Evolutionary conservation across 2,329 filamentous ascomycete species (phyloP).

Genomic region (Fragosphaeria purpurea): DNA sequence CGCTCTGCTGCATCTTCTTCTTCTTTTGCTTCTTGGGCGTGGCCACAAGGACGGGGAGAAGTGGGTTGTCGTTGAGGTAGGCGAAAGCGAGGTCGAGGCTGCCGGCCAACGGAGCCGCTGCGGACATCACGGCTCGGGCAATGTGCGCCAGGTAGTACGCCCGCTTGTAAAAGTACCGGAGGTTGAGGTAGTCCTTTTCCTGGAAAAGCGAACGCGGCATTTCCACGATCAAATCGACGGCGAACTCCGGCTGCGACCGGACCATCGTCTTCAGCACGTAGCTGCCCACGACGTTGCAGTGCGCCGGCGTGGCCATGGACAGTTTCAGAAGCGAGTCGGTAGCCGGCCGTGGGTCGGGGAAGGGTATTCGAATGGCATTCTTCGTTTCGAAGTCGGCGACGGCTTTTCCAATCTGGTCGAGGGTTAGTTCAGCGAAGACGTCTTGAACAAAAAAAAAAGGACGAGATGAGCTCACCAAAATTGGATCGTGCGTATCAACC

Average conservation of each 20-base stretch:
- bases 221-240: slow-evolving; percentile 75
- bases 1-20: too few species aligned
- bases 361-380: slow-evolving; percentile 65
- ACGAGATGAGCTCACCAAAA: slow-evolving; percentile 33
- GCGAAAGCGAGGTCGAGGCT: slow-evolving; percentile 54
- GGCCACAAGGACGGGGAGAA: slow-evolving; percentile 57
- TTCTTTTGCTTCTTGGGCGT: slow-evolving; percentile 13
- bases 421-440: too few species aligned
- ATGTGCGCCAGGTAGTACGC: slow-evolving; percentile 85
- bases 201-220: slow-evolving; percentile 78
- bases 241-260: slow-evolving; percentile 47
- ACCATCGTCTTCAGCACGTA: slow-evolving; percentile 68
- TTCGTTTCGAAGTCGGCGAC: slow-evolving; percentile 55
- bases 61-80: slow-evolving; percentile 59
- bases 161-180: slow-evolving; percentile 89
- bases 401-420: slow-evolving; percentile 55
- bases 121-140: slow-evolving; percentile 53
- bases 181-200: slow-evolving; percentile 87
- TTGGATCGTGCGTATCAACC: slow-evolving; percentile 37
- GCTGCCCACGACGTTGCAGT: slow-evolving; percentile 82
- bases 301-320: slow-evolving; percentile 62
- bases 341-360: slow-evolving; percentile 67
- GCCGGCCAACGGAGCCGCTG: slow-evolving; percentile 39
- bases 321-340: slow-evolving; percentile 75
- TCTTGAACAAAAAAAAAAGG: not conserved